Evolutionary conservation across 2,329 filamentous ascomycete genomes (phyloP), one percentile per base, ranked within the genome.

Genomic region (Endocalyx cinctus): DNA sequence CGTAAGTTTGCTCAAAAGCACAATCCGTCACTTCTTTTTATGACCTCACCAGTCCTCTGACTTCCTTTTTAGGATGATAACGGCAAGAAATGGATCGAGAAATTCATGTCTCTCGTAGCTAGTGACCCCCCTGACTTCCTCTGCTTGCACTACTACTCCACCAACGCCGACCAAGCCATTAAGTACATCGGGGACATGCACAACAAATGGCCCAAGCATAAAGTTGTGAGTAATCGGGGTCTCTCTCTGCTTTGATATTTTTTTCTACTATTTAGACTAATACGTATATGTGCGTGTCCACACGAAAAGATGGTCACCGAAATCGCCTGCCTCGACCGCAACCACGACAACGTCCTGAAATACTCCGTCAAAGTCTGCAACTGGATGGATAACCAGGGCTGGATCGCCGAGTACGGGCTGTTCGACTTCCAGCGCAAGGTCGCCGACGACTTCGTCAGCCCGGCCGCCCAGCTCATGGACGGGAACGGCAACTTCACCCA

Each of bases 401-500:
- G 56, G 53, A 43, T 70, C 16, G 53, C 54, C 36, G 63, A 69
- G 45, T 69, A 69, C 42, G 60, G 54, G 10, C 59, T 65, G 32
- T 67, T 67, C 40, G 64, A 63, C 17, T 66, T 64, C 41, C 65
- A 66, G 54, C 52, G 52, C 33, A 50, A 60, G 16, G 48, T 58
- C 31, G 62, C 64, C 10, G 64, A 69, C 41, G 48, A 46, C 34
- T 70, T 64, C 47, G 66, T 69, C 14, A 69, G 65, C 41, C 64
- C 63, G 0, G 59, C 55, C 23, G 66, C 66, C 17, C 63, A 67
- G 48, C 54, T 70, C 41, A 63, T 70, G 63, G 62, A 66, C 29
- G 35, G 37, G 8, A 51, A 65, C 34, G 66, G 63, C 4, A 50
- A 47, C 14, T 64, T 65, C 31, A 69, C 57, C 7, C 37, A 47